A percentile compares a stretch with the other conserved stretches of the same genome.
These are phyloP conservation scores for Xylaria longipes DNA, from an alignment of 495 filamentous ascomycete genomes.

Conservation along the genomic window DNA sequence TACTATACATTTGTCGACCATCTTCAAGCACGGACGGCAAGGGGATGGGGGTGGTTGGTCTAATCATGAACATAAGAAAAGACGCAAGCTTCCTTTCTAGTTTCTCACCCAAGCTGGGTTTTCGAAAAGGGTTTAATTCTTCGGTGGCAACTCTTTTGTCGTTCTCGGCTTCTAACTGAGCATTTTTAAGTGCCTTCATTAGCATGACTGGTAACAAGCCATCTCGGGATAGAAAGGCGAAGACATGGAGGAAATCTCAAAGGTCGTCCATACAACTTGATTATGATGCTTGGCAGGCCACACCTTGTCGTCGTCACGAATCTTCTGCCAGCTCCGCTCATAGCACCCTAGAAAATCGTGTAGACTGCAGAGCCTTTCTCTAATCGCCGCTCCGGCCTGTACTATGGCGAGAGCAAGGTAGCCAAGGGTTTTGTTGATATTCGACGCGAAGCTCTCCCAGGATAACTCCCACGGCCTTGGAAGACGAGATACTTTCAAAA, in stretches of 20 bases:
- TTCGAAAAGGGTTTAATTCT: neutral
- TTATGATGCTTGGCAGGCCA: neutral
- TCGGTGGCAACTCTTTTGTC: neutral
- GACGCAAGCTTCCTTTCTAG: neutral
- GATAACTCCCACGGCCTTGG: neutral
- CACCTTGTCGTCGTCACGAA: neutral
- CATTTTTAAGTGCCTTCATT: neutral
- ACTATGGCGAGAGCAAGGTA: constrained; percentile 4
- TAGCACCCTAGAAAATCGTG: neutral
- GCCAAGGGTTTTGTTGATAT: neutral
- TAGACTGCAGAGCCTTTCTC: neutral
- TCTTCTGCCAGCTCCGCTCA: neutral
- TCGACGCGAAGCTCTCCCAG: neutral
- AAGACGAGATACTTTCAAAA: neutral
- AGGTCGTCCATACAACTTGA: neutral
- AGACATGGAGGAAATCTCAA: neutral
- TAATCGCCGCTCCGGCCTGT: neutral
- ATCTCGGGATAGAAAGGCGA: neutral
- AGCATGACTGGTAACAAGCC: neutral
- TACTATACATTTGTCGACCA: neutral
- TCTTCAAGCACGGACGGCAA: neutral
- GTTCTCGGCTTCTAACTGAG: neutral
- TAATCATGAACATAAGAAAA: neutral
- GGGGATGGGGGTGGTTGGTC: neutral
- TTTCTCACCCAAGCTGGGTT: neutral